Percentiles rank a stretch among this genome's conserved stretches.
Conservation (phyloP, 257 asterid genomes). For the Solanum sitiens region DNA sequence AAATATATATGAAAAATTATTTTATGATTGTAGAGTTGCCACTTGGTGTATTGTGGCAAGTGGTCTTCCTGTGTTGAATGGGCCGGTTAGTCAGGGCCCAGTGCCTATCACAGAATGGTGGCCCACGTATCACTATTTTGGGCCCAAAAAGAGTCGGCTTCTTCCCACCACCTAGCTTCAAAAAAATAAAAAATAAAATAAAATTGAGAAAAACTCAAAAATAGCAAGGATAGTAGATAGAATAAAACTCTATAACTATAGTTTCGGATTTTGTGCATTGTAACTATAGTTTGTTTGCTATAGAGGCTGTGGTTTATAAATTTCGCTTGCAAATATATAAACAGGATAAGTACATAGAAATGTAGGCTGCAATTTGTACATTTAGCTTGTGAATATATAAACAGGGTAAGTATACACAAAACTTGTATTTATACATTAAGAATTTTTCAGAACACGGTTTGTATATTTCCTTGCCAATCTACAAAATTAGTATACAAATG, state of each 20-base stretch:
- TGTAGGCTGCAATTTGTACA: fast-evolving
- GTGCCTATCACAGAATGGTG: background rate
- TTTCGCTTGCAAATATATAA: too few species aligned
- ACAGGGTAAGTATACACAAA: too few species aligned
- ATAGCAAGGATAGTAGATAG: background rate
- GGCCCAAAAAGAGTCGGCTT: background rate
- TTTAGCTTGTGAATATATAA: too few species aligned
- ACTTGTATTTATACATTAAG: too few species aligned
- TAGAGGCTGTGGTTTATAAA: fast-evolving
- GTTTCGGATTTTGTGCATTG: background rate
- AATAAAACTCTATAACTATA: background rate
- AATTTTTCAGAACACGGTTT: background rate
- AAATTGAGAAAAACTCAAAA: background rate
- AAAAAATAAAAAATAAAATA: background rate
- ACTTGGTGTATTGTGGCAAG: background rate
- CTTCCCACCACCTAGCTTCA: background rate
- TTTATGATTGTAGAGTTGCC: background rate
- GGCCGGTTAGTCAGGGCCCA: background rate
- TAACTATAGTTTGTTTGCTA: background rate
- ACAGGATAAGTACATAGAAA: too few species aligned
- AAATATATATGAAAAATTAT: background rate
- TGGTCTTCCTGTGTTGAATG: background rate
- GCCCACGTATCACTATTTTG: background rate
- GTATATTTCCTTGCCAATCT: background rate
- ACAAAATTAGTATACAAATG: too few species aligned